These are phyloP conservation scores for Coemansia sp. DNA, from an alignment of 192 early-diverging fungal species.

Conservation along the genomic window DNA sequence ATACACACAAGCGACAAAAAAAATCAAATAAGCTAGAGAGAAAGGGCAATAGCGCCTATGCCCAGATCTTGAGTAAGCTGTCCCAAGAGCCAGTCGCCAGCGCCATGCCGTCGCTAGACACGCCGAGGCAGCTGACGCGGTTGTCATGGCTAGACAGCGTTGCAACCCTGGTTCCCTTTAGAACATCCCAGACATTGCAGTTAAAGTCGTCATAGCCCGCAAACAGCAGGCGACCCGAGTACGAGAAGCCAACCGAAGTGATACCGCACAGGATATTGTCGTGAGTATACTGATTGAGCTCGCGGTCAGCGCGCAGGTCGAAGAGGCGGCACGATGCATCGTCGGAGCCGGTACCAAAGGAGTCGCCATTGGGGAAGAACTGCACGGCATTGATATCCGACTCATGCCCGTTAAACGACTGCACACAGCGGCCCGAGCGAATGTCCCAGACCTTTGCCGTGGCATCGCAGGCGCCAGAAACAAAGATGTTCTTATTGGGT, in stretches of 20 bases:
- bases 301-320: constrained; percentile 96
- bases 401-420: constrained; percentile 98
- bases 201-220: constrained; percentile 99
- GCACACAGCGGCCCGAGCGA: constrained; percentile 91
- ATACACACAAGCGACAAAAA: neutral
- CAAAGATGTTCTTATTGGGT: constrained; percentile 94
- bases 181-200: constrained; percentile 99
- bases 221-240: constrained; percentile 95
- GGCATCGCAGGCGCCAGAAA: constrained; percentile 97
- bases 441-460: constrained; percentile 99
- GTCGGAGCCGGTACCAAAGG: constrained; percentile 97
- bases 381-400: constrained; percentile 99
- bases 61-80: constrained; percentile 87
- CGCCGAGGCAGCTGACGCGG: constrained; percentile 94
- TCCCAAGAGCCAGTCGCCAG: constrained; percentile 99
- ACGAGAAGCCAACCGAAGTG: constrained; percentile 96
- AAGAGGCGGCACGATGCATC: constrained; percentile 98
- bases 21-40: neutral
- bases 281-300: constrained; percentile 97
- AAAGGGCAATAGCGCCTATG: constrained; percentile 17
- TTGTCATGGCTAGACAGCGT: constrained; percentile 95
- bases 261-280: constrained; percentile 99
- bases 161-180: constrained; percentile 92
- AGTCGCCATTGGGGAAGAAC: constrained; percentile 99
- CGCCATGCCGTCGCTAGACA: constrained; percentile 96